Evolutionary conservation across 495 filamentous ascomycete species (phyloP), one percentile per base, ranked within the genome.

Genomic region (Penicillium goetzii): DNA sequence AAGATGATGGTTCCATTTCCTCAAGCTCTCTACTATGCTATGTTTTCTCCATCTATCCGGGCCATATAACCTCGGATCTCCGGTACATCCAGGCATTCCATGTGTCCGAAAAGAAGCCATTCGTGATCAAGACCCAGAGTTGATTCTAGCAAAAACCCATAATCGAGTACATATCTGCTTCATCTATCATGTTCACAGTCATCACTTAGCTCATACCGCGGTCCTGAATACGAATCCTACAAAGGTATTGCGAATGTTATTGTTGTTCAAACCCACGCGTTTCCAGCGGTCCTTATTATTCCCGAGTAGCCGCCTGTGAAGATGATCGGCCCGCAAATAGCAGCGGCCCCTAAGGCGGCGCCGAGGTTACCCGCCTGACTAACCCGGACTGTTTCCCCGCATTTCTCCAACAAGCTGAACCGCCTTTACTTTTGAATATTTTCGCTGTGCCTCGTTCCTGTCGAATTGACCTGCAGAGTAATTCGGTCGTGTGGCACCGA

Each of bases 331-430:
- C 26, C 26, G 30, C 25, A 11, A 11, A 45, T 45, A 40, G 36
- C 36, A 17, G 36, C 34, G 34, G 41, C 41, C 38, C 38, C 15
- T 3, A 11, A 3, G n/a, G 41, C 21, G 43, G 43, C 43, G 19
- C 43, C 43, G 43, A 47, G 68, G 62, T 70, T 63, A 60, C 58
- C 57, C 56, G 62, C 50, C 34, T 61, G 30, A 53, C 53, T 58
- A 43, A 51, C 25, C 34, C 38, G 26, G 10, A 53, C 25, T 30
- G 55, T 51, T 59, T 70, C 70, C 70, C 70, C 72, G 70, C 68
- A 69, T 73, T 74, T 70, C 59, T 65, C 62, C 54, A 68, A 57
- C 53, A 60, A 47, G 51, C 23, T 45, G 41, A 55, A 36, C 30
- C 23, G 21, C 30, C 47, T 26, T 30, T 28, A 30, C 47, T 26